A percentile compares a stretch with the other conserved stretches of the same genome.
phyloP scores from a whole-genome alignment of 768 basidiomycete genomes.

The Podaxis rugospora region DNA sequence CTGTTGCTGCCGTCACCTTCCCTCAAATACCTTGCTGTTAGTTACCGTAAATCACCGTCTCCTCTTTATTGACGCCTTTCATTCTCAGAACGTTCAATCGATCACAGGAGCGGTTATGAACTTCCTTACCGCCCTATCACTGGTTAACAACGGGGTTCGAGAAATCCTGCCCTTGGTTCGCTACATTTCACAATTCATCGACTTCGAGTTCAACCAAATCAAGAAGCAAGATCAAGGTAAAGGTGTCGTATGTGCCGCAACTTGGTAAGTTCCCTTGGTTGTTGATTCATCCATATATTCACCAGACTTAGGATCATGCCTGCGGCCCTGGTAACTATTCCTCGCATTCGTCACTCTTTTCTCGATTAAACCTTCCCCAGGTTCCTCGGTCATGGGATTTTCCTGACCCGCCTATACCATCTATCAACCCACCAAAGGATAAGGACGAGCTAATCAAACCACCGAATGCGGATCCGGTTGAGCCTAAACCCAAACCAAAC shows the following conservation, averaged over 20 bases:
- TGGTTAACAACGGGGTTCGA: conserved; percentile 69
- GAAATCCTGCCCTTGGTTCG: conserved; percentile 84
- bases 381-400: conserved; percentile 82
- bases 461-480: neutral
- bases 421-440: conserved; percentile 14
- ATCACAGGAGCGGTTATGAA: conserved; percentile 63
- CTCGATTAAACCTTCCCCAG: conserved; percentile 18
- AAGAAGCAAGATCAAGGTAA: conserved; percentile 58
- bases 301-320: conserved; percentile 61
- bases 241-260: conserved; percentile 86
- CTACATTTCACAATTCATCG: conserved; percentile 75
- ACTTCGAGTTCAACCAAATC: conserved; percentile 70
- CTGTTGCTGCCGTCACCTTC: conserved; percentile 70
- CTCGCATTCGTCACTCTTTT: neutral
- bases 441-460: neutral
- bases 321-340: conserved; percentile 50
- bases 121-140: conserved; percentile 67
- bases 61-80: neutral
- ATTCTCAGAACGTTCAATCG: conserved; percentile 49
- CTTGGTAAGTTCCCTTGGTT: conserved; percentile 52
- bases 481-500: neutral
- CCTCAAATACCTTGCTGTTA: conserved; percentile 51
- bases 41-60: conserved; percentile 18
- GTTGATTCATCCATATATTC: neutral
- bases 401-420: conserved; percentile 31